Conservation (phyloP, 371 early-diverging fungal species). For the Rhizopus microsporus region DNA sequence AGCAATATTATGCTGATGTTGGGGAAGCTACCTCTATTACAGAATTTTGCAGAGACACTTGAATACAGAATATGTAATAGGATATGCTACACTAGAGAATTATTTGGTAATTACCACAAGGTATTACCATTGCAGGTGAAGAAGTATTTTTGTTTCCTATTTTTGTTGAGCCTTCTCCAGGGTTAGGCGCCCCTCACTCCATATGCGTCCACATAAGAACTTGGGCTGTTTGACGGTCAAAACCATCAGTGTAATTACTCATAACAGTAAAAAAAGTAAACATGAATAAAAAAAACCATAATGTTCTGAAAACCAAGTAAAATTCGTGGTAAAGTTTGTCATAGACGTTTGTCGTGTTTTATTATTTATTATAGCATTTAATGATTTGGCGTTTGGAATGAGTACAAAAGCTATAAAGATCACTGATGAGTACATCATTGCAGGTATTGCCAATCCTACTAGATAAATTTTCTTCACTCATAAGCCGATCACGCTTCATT, state of each 20-base stretch:
- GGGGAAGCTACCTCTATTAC: not conserved
- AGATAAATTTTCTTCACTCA: conserved; percentile 11
- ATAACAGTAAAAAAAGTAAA: too few relatives aligned
- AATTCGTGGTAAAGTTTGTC: too few relatives aligned
- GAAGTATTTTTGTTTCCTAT: not conserved
- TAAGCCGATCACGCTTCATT: conserved; percentile 10
- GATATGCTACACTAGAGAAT: conserved; percentile 2
- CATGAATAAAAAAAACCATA: too few relatives aligned
- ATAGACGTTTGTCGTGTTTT: too few relatives aligned
- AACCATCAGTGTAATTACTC: too few relatives aligned
- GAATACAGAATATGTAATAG: not conserved
- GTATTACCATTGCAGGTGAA: conserved; percentile 1
- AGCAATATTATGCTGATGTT: not conserved
- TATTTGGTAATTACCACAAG: conserved; percentile 2
- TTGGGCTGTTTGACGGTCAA: too few relatives aligned
- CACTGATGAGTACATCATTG: conserved; percentile 13
- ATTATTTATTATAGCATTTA: too few relatives aligned
- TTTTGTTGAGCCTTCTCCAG: conserved; percentile 1
- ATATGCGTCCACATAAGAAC: conserved; percentile 1
- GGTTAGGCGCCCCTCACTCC: not conserved
- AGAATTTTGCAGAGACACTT: conserved; percentile 3
- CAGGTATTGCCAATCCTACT: conserved; percentile 11
- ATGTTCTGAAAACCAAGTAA: too few relatives aligned
- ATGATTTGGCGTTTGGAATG: conserved; percentile 5
- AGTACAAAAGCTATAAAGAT: conserved; percentile 9